These are phyloP conservation scores for Gautieria morchelliformis DNA, from an alignment of 768 basidiomycete species.

Conservation along the genomic window DNA sequence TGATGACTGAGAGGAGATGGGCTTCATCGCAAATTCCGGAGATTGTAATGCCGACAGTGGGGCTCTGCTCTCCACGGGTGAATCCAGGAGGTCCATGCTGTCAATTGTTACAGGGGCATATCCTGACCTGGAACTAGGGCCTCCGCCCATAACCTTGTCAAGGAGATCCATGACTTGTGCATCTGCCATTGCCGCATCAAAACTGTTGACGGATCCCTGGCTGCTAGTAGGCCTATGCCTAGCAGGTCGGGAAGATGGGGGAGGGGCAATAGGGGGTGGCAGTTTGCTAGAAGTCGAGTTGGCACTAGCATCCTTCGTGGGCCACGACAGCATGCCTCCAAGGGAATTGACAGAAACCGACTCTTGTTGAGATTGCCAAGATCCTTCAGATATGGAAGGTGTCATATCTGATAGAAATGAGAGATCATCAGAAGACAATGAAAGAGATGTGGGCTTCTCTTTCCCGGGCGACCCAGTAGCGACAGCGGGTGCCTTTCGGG, in stretches of 20 bases:
- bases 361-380: not conserved
- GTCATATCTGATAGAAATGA: constrained; percentile 68
- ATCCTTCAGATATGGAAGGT: constrained; percentile 22
- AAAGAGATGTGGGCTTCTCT: constrained; percentile 35
- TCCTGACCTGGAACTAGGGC: not conserved
- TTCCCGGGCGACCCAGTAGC: constrained; percentile 15
- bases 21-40: not conserved
- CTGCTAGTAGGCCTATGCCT: not conserved
- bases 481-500: constrained; percentile 29
- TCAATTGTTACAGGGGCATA: not conserved
- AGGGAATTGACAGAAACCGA: not conserved
- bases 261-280: constrained; percentile 22
- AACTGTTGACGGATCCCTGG: not conserved
- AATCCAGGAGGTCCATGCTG: not conserved
- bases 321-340: not conserved
- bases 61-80: not conserved
- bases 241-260: constrained; percentile 17
- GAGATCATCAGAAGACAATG: constrained; percentile 72
- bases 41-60: not conserved
- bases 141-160: not conserved
- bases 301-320: not conserved
- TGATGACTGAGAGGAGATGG: not conserved
- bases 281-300: not conserved
- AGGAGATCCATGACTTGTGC: not conserved
- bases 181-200: not conserved